Base-by-base conservation (phyloP, 108 stramenopile genomes). In the Cylindrotheca closterium region DNA sequence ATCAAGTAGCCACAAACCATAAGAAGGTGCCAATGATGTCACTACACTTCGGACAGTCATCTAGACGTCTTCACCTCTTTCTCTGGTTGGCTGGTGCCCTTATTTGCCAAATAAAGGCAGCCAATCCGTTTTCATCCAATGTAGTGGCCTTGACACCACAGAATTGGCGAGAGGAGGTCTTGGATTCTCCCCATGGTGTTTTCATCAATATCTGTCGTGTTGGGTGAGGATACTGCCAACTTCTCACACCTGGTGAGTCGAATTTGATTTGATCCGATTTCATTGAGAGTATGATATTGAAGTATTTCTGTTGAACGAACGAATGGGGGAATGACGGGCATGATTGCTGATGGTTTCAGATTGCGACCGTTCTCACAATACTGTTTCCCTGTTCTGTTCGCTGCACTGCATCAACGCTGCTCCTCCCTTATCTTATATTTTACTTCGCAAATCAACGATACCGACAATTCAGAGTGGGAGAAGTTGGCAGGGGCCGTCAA, bases 171-270 rank as follows among this genome's bases (percentile, higher is more conserved):
- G 67, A 73, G 33, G 77, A 75, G 32, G 85, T 83, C 19, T 68
- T 81, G 55, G 82, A 86, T 28, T 61, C 50, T 52, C 79, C 79
- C 22, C 85, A 86, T 56, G 79, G 70, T 2, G 82, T 86, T 8
- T 80, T 86, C 37, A 55, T 86, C 42, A 86, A 86, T 53, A 73
- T 86, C n/a, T 86, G 84, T 47, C 84, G 81, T 51, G 58, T 67
- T 18, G 84, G 81, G 71, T 86, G 85, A 86, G 85, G 85, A 53
- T 83, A 86, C 74, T 86, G 85, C 80, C 82, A 83, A 70, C 85
- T 70, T 65, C 75, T 86, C 25, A 25, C 78, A 59, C 64, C 78
- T 73, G n/a, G n/a, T n/a, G n/a, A n/a, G n/a, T n/a, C n/a, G n/a
- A n/a, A n/a, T n/a, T n/a, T n/a, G n/a, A n/a, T n/a, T n/a, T n/a